Conservation (phyloP, 805 yeast species). For the Candida endomychidarum region DNA sequence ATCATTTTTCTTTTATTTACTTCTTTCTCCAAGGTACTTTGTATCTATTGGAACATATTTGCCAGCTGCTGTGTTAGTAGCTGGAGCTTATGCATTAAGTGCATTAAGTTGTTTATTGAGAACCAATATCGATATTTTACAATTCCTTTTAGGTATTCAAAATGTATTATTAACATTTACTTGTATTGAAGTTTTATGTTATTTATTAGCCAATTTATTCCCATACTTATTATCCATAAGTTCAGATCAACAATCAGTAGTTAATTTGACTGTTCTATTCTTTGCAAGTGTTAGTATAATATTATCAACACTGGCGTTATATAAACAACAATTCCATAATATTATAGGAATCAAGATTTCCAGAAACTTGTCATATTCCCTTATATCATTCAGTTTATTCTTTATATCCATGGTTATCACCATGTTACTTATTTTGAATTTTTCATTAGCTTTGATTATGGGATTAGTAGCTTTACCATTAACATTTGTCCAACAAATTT, state of each 20-base stretch:
- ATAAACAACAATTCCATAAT: slow-evolving; percentile 1
- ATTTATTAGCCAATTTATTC: slow-evolving; percentile 23
- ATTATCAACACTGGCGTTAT: slow-evolving; percentile 19
- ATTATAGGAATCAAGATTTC: slow-evolving; percentile 13
- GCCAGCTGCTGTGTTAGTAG: slow-evolving; percentile 77
- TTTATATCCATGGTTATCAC: slow-evolving; percentile 66
- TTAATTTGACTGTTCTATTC: slow-evolving; percentile 18
- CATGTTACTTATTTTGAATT: slow-evolving; percentile 77
- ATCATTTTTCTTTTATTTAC: slow-evolving; percentile 87
- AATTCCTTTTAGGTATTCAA: slow-evolving; percentile 23
- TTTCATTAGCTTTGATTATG: slow-evolving; percentile 71
- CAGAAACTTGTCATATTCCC: slow-evolving; percentile 23
- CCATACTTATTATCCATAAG: slow-evolving; percentile 22
- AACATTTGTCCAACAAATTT: slow-evolving; percentile 51
- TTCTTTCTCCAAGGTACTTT: slow-evolving; percentile 74
- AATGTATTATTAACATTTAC: slow-evolving; percentile 28
- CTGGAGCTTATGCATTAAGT: slow-evolving; percentile 67
- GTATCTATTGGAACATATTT: slow-evolving; percentile 93
- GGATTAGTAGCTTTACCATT: slow-evolving; percentile 77
- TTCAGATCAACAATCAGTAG: slow-evolving; percentile 16
- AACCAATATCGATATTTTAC: slow-evolving; percentile 29
- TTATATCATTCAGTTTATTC: slow-evolving; percentile 50
- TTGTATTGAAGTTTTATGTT: slow-evolving; percentile 25
- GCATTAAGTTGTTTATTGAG: slow-evolving; percentile 59
- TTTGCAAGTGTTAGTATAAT: slow-evolving; percentile 16